Conservation (phyloP, 2,329 filamentous ascomycete species). For the Penicillium sclerotiorum region DNA sequence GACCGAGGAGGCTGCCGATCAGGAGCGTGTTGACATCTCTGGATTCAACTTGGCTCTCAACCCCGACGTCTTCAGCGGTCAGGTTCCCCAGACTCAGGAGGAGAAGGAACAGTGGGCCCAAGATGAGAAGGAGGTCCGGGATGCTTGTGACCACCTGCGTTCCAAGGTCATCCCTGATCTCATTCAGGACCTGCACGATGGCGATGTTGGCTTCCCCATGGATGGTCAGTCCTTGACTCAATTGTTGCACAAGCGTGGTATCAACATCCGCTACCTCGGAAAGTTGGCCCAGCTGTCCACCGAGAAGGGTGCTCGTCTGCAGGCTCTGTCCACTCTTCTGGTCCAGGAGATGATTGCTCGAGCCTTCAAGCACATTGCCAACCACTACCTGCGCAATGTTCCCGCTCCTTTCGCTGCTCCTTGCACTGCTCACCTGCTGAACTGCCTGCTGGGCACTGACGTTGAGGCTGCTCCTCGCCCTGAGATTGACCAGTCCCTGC, state of each 20-base stretch:
- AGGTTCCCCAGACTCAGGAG: conserved; percentile 83
- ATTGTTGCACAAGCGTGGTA: conserved; percentile 92
- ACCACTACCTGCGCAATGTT: conserved; percentile 75
- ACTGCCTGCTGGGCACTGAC: conserved; percentile 81
- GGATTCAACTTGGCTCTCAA: conserved; percentile 88
- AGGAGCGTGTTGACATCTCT: conserved; percentile 79
- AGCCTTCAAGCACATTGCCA: conserved; percentile 89
- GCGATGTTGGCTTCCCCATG: conserved; percentile 96
- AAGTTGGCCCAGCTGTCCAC: conserved; percentile 72
- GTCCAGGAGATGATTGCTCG: conserved; percentile 93
- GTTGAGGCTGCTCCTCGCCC: conserved; percentile 77
- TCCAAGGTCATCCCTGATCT: conserved; percentile 80
- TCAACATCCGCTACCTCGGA: conserved; percentile 96
- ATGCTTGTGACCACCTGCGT: conserved; percentile 77
- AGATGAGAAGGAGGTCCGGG: conserved; percentile 86
- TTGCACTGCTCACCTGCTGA: conserved; percentile 83
- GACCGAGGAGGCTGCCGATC: conserved; percentile 44
- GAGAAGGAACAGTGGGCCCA: conserved; percentile 81
- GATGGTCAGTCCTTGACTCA: conserved; percentile 89
- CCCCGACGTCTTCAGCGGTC: conserved; percentile 92
- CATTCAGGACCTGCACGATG: conserved; percentile 82
- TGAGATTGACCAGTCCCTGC: conserved; percentile 74
- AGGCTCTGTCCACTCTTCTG: conserved; percentile 75
- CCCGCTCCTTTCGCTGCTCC: conserved; percentile 78
- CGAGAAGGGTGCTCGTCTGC: conserved; percentile 68